A percentile compares a stretch with the other conserved stretches of the same genome.
phyloP scores from a whole-genome alignment of 495 filamentous ascomycete species.

The Paragyromitra xinjiangensis region DNA sequence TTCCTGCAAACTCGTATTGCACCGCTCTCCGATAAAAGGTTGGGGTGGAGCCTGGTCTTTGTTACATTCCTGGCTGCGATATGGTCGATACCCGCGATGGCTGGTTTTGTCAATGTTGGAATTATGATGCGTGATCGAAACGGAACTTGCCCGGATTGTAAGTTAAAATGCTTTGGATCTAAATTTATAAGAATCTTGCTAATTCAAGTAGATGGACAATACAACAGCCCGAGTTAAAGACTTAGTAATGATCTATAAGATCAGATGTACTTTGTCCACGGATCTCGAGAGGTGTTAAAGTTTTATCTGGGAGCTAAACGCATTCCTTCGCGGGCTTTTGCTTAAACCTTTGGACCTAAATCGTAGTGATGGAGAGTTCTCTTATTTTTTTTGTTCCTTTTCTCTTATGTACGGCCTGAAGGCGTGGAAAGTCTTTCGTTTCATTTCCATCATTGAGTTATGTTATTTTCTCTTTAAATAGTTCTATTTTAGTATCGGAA shows the following conservation, averaged over 20 bases:
- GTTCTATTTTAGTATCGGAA: no score
- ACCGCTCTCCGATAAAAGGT: not conserved
- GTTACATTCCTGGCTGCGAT: not conserved
- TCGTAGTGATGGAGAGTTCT: no score
- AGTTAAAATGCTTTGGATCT: not conserved
- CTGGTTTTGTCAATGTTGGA: not conserved
- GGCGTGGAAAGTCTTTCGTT: no score
- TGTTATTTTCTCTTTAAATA: no score
- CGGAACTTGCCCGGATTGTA: constrained; percentile 1
- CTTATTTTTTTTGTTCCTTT: no score
- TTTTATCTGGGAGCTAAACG: no score
- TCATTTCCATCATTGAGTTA: no score
- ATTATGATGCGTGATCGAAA: not conserved
- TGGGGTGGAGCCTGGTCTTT: not conserved
- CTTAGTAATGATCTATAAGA: not conserved
- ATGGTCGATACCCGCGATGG: not conserved
- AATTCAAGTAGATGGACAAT: not conserved
- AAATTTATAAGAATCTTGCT: not conserved
- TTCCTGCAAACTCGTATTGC: constrained; percentile 7
- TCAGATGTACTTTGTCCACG: not conserved
- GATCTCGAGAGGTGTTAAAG: not conserved
- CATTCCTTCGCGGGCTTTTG: no score
- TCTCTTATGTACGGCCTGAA: no score
- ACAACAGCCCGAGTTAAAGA: not conserved
- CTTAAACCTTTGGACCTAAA: no score